Evolutionary conservation across 352 stramenopile genomes (phyloP), one percentile per base, ranked within the genome.

Genomic region (Globisporangium cylindrosporum): DNA sequence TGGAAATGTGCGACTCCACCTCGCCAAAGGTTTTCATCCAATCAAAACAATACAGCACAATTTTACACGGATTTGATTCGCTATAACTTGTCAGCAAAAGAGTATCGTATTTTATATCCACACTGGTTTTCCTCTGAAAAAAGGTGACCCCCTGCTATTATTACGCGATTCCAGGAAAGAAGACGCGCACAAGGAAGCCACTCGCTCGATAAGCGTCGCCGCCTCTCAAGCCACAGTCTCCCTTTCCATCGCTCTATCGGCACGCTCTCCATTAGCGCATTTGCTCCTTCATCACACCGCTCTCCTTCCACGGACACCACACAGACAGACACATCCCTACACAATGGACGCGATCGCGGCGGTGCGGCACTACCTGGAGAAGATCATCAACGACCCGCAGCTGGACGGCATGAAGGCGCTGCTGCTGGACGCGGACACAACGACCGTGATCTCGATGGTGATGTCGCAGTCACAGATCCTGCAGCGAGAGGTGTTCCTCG

Each of bases 351-450:
- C 77, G 65, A 88, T 95, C 75, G 73, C 78, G 29, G 79, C 79
- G 24, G 78, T 95, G 51, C 81, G 79, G 55, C 77, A 82, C 55
- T 95, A 95, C 66, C 73, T 95, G 29, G 86, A 95, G 67, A 91
- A 91, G 77, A 82, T 95, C 76, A 89, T 95, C 65, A 80, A 77
- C 62, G 84, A 93, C 73, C 77, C 81, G 71, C 85, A 92, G 71
- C 74, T 95, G 48, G 82, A 90, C 14, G 97, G 96, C 43, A 99
- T 99, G 97, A 99, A 99, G 79, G 92, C 94, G 32, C 82, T 99
- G 29, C 78, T 99, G 59, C 86, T 99, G 56, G 97, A 99, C 77
- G 83, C 82, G 4, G 85, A 95, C 29, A 99, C 97, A 22, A 99
- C 95, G 14, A 92, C 95, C 70, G 94, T 98, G 58, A 90, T 99